Evolutionary conservation across 345 rosid genomes (phyloP).

Genomic region (Limnanthes douglasii): DNA sequence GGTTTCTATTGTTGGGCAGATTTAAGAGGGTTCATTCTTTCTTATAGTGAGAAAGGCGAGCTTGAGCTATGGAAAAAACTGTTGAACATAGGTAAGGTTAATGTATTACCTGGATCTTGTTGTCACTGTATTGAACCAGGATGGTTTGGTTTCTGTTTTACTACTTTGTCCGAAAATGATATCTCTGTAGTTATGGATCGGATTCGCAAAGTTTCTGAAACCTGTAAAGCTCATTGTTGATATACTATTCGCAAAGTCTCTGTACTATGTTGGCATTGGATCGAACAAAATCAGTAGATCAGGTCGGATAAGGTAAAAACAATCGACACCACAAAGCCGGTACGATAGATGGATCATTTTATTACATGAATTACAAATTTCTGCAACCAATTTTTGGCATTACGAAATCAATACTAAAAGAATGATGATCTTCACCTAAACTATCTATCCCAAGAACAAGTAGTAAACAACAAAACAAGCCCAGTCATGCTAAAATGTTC

Average conservation of each 20-base stretch:
- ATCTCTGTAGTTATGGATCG: constrained; percentile 49
- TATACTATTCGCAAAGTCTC: constrained; percentile 12
- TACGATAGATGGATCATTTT: constrained; percentile 20
- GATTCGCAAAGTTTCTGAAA: constrained; percentile 36
- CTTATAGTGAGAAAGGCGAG: constrained; percentile 86
- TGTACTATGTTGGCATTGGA: too few species aligned
- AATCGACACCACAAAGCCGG: too few species aligned
- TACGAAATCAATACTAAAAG: constrained; percentile 33
- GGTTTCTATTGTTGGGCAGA: constrained; percentile 87
- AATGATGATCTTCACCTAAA: constrained; percentile 17
- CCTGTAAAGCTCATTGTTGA: constrained; percentile 51
- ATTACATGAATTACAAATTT: constrained; percentile 17
- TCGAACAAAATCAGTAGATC: too few species aligned
- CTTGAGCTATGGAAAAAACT: constrained; percentile 85
- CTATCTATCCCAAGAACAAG: constrained; percentile 1
- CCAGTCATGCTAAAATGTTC: constrained; percentile 3
- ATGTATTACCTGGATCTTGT: constrained; percentile 69
- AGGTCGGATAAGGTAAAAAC: too few species aligned
- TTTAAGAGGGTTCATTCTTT: constrained; percentile 54
- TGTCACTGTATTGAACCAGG: constrained; percentile 96
- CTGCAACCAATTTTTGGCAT: constrained; percentile 11
- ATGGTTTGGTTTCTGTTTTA: constrained; percentile 72
- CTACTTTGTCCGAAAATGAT: constrained; percentile 46
- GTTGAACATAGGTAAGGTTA: constrained; percentile 51
- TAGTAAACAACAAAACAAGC: constrained; percentile 7